Conservation (phyloP, 768 basidiomycete species). For the Suillus luteus region DNA sequence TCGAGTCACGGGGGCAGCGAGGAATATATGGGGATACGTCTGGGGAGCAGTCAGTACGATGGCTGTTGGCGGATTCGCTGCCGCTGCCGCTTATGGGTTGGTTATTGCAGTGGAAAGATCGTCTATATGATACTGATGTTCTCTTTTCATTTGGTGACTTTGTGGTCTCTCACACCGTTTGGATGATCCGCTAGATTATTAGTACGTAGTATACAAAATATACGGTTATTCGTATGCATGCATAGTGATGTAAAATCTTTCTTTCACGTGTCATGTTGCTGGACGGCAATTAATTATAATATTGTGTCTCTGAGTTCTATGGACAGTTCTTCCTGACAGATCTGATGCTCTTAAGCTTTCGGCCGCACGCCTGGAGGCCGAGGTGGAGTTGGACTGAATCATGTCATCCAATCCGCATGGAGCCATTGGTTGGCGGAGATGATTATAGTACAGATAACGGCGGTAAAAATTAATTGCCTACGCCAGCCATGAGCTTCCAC, state of each 20-base stretch:
- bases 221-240: neutral
- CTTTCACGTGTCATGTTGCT: neutral
- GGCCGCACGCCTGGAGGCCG: neutral
- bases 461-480: conserved; percentile 1
- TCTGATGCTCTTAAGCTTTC: neutral
- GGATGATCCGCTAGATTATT: conserved; percentile 1
- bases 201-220: neutral
- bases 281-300: neutral
- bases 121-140: neutral
- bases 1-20: conserved; percentile 80
- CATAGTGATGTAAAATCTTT: neutral
- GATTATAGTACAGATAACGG: neutral
- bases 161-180: neutral
- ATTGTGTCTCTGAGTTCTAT: neutral
- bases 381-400: neutral
- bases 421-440: conserved; percentile 12
- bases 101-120: conserved; percentile 50
- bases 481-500: neutral
- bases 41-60: conserved; percentile 89
- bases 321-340: neutral
- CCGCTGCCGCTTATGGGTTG: conserved; percentile 68
- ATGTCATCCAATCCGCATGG: conserved; percentile 12
- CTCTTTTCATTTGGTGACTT: neutral
- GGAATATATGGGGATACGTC: conserved; percentile 65
- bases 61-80: conserved; percentile 88